Base-by-base conservation (phyloP, 2,329 filamentous ascomycete genomes). In the Ophiosphaerella korrae region DNA sequence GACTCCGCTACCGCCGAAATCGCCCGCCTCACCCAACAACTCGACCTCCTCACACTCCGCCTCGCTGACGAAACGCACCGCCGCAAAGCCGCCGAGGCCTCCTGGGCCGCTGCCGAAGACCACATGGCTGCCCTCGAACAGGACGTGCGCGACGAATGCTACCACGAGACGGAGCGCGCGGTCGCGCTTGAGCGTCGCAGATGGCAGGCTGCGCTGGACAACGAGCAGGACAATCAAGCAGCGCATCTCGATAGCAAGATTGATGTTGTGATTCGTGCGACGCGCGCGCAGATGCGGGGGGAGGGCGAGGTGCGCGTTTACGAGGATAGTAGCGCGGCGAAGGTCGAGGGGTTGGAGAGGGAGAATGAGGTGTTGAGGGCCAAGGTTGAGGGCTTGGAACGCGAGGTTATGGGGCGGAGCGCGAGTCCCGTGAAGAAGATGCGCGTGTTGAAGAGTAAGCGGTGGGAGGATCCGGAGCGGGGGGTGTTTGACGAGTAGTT, bases 231-330 rank as follows among this genome's bases (percentile, higher is more conserved):
- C 62, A 84, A 86, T 38, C 86, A 86, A 45, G 91, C 96, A 53
- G 89, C 90, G 69, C 90, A 95, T 73, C 83, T 94, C 68, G 92
- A 97, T 71, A 85, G 85, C 59, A 99, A 99, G 76, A 82, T 96
- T 7, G 93, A 91, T 52, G 81, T 91, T 18, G 75, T 89, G 31
- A 82, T 85, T 48, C 78, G 83, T 45, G 81, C 82, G 80, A 62
- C 74, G 73, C 56, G 77, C 46, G 69, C 69, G 8, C 66, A 71
- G 55, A 65, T 69, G 64, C 60, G 52, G 37, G 55, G 62, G 73
- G 72, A 77, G 71, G 60, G 75, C 35, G 67, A 72, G 40, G 66
- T 79, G 26, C 26, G 26, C 11, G 5, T 29, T 7, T 76, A 73
- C 44, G 78, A 78, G 53, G 76, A 79, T 50, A 63, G 60, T 1